These are phyloP conservation scores for Amanita rubescens DNA, from an alignment of 768 basidiomycete species.

Conservation along the genomic window DNA sequence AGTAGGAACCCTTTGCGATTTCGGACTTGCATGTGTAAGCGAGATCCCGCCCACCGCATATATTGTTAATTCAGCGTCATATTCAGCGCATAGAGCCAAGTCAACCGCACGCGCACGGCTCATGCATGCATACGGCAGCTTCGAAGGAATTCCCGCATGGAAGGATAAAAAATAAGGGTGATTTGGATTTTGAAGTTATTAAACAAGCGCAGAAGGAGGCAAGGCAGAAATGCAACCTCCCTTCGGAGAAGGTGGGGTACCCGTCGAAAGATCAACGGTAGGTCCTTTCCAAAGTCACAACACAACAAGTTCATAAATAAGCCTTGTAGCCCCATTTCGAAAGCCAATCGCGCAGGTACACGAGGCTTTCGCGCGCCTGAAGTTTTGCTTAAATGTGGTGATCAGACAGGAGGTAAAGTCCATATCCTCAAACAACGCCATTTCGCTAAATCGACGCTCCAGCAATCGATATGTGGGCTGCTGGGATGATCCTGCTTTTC, in stretches of 20 bases:
- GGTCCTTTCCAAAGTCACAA: slow-evolving; percentile 4
- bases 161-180: slow-evolving; percentile 31
- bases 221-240: slow-evolving; percentile 40
- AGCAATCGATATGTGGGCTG: slow-evolving; percentile 98
- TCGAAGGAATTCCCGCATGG: slow-evolving; percentile 65
- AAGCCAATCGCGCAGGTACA: slow-evolving; percentile 95
- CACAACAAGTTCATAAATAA: not conserved
- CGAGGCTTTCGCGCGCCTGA: slow-evolving; percentile 96
- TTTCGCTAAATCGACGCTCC: slow-evolving; percentile 6
- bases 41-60: not conserved
- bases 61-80: not conserved
- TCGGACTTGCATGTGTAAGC: slow-evolving; percentile 88
- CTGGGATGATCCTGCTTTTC: slow-evolving; percentile 86
- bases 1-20: slow-evolving; percentile 85
- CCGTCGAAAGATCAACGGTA: slow-evolving; percentile 70
- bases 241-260: slow-evolving; percentile 72
- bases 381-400: slow-evolving; percentile 88
- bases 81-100: slow-evolving; percentile 49
- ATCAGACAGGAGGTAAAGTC: slow-evolving; percentile 83
- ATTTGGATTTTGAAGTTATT: slow-evolving; percentile 41
- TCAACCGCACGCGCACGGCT: slow-evolving; percentile 36
- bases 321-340: slow-evolving; percentile 60
- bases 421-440: not conserved
- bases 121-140: slow-evolving; percentile 75
- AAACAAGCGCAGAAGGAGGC: slow-evolving; percentile 57